Base-by-base conservation (phyloP, 2,329 filamentous ascomycete genomes). In the Alternaria sp. region DNA sequence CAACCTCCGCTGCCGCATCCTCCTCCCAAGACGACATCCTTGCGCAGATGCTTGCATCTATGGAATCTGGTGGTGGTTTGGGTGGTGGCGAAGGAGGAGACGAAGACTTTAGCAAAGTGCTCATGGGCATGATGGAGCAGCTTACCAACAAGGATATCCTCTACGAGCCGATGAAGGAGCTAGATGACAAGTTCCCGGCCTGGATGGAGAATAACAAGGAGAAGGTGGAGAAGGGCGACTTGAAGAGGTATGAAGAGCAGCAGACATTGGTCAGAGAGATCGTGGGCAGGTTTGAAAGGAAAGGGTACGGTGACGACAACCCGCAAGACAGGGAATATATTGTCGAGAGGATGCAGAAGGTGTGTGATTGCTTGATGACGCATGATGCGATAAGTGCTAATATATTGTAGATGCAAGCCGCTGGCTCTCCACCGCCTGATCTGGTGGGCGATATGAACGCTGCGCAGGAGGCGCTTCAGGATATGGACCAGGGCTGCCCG, bases 91-190 rank as follows among this genome's bases (percentile, higher is more conserved):
- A 86, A 14, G 76, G 71, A 9, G 80, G 81, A 59, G 92, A 97
- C 56, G 93, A 95, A 69, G 93, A 96, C 68, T 91, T 98, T 71
- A 93, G 92, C 56, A 94, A 96, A 80, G 92, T 98, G 88, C 86
- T 99, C 59, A 87, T 96, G 84, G 91, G 91, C 53, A 97, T 98
- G 92, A 98, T 99, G 94, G 92, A 98, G 80, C 93, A 99, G 78
- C 84, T 99, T 63, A 98, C 95, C 3, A 97, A 96, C 78, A 98
- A 97, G 82, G 95, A 98, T 68, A 97, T 99, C 63, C 80, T 99
- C 50, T 98, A 98, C 76, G 94, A 99, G 80, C 95, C 95, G 2
- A 97, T 99, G 93, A 97, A 97, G 81, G 95, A 99, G 79, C 82
- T 99, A 46, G 82, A 96, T 76, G 90, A 92, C 52, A 98, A 97